phyloP scores from a whole-genome alignment of 192 early-diverging fungal genomes.

The Rhizophlyctis rosea region DNA sequence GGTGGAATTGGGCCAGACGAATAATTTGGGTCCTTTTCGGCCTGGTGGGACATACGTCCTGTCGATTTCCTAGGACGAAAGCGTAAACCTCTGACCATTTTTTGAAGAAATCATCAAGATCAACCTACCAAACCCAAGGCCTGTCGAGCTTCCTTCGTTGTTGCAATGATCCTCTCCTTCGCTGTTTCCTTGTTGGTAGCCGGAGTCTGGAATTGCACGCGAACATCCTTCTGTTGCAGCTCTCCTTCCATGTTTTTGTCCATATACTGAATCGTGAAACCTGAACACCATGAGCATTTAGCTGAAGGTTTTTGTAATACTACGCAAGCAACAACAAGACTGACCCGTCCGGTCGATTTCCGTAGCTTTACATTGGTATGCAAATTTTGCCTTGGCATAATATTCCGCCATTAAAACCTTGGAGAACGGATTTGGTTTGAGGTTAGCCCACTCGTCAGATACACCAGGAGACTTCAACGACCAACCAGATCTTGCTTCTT shows the following conservation, averaged over 20 bases:
- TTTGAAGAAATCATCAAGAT: neutral
- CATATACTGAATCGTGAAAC: constrained; percentile 23
- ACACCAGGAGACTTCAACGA: neutral
- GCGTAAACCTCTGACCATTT: neutral
- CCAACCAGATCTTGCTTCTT: constrained; percentile 4
- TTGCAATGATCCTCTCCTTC: neutral
- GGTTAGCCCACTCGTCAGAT: neutral
- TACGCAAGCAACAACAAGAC: too few species aligned
- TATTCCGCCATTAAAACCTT: constrained; percentile 6
- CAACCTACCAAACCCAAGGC: constrained; percentile 12
- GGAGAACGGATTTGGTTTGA: neutral
- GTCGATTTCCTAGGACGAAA: constrained; percentile 1
- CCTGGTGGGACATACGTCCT: constrained; percentile 15
- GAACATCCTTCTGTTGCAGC: constrained; percentile 12
- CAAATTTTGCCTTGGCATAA: constrained; percentile 22
- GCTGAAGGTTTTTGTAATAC: too few species aligned
- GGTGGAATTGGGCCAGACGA: neutral
- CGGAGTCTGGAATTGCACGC: constrained; percentile 14
- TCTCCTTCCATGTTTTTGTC: constrained; percentile 13
- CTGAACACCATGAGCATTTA: too few species aligned
- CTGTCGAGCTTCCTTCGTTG: constrained; percentile 15
- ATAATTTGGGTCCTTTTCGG: neutral
- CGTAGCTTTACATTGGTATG: constrained; percentile 4
- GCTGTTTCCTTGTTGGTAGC: neutral
- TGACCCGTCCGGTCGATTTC: constrained; percentile 19